phyloP scores from a whole-genome alignment of 202 grass and related monocot genomes.

The Panicum virgatum region DNA sequence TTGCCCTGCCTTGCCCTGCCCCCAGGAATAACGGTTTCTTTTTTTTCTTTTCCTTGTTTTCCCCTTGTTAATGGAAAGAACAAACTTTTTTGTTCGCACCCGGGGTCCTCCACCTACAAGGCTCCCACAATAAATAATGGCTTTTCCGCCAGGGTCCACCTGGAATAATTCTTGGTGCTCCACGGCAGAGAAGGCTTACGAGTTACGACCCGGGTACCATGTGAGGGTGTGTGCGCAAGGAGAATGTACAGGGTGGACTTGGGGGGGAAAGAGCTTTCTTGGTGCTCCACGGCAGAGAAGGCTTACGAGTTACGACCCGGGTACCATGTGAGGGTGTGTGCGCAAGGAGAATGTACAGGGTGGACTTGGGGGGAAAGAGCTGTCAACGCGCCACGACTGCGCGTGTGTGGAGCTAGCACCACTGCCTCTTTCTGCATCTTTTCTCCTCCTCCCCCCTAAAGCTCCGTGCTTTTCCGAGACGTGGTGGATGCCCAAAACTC shows the following conservation, averaged over 20 bases:
- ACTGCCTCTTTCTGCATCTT: background rate
- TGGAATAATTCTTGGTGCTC: background rate
- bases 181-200: background rate
- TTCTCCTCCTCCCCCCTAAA: background rate
- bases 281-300: background rate
- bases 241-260: background rate
- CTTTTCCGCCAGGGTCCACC: background rate
- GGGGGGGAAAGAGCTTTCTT: too few species aligned
- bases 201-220: background rate
- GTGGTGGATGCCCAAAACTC: background rate
- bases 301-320: too few species aligned
- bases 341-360: background rate
- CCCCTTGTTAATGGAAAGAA: background rate
- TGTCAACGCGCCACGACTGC: background rate
- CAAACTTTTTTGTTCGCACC: background rate
- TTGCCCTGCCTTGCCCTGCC: background rate
- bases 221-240: background rate
- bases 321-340: background rate
- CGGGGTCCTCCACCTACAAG: background rate
- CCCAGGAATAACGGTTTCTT: slow-evolving; percentile 14
- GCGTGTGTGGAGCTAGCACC: background rate
- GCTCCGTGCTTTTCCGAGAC: background rate
- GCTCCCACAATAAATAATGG: background rate
- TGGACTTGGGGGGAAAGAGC: too few species aligned
- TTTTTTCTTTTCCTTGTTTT: background rate